These are phyloP conservation scores for Aspergillus luchuensis DNA, from an alignment of 2,329 filamentous ascomycete genomes.

Conservation along the genomic window DNA sequence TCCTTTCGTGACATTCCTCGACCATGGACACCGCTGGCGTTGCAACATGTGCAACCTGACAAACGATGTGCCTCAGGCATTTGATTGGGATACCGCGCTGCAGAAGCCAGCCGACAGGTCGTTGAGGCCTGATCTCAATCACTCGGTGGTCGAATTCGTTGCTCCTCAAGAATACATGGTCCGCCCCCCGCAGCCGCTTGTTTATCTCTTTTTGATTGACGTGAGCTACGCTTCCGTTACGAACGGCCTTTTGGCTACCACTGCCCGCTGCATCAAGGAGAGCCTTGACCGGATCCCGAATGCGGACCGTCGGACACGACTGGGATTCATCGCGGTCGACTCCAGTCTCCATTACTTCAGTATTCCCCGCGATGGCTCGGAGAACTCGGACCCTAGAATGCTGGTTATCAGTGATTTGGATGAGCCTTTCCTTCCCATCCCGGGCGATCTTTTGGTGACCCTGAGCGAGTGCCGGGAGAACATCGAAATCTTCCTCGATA, in stretches of 20 bases:
- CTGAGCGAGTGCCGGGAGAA: slow-evolving; percentile 85
- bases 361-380: slow-evolving; percentile 83
- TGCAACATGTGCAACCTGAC: slow-evolving; percentile 99
- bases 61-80: slow-evolving; percentile 98
- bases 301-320: slow-evolving; percentile 84
- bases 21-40: slow-evolving; percentile 95
- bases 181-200: slow-evolving; percentile 88
- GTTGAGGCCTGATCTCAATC: slow-evolving; percentile 89
- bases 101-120: slow-evolving; percentile 92
- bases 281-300: slow-evolving; percentile 98
- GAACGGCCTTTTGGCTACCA: slow-evolving; percentile 87
- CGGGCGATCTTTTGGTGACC: slow-evolving; percentile 86
- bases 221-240: slow-evolving; percentile 90
- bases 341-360: slow-evolving; percentile 95
- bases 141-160: slow-evolving; percentile 96
- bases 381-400: slow-evolving; percentile 84
- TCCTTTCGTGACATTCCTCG: slow-evolving; percentile 92
- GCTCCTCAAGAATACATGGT: slow-evolving; percentile 99
- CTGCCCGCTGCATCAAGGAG: slow-evolving; percentile 89
- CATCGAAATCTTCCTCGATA: slow-evolving; percentile 86
- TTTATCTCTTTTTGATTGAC: slow-evolving; percentile 94
- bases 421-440: slow-evolving; percentile 93
- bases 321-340: slow-evolving; percentile 95
- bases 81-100: slow-evolving; percentile 92
- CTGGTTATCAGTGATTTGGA: slow-evolving; percentile 92